These are phyloP conservation scores for Eucalyptus regnans DNA, from an alignment of 345 rosid genomes.

Conservation along the genomic window DNA sequence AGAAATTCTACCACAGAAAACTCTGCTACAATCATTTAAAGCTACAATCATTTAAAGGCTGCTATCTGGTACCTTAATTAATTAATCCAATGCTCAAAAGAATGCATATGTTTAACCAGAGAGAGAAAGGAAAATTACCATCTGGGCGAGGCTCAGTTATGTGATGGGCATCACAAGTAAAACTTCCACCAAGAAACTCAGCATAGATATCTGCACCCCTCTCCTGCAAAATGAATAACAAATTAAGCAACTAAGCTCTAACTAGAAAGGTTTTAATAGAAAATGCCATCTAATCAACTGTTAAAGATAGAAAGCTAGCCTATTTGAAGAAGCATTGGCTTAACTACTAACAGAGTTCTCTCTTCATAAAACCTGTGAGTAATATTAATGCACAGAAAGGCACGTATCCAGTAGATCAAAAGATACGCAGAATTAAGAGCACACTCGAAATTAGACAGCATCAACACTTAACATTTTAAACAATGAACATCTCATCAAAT, in stretches of 20 bases:
- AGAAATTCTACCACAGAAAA: background rate
- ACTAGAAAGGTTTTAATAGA: background rate
- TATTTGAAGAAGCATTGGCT: background rate
- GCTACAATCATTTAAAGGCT: background rate
- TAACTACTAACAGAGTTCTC: background rate
- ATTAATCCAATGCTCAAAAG: background rate
- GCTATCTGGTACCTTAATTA: background rate
- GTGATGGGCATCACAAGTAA: conserved; percentile 94
- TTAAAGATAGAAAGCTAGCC: background rate
- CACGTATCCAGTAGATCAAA: background rate
- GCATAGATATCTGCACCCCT: conserved; percentile 91
- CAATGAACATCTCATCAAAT: background rate
- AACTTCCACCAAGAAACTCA: conserved; percentile 93
- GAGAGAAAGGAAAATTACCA: conserved; percentile 10
- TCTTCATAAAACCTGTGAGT: background rate
- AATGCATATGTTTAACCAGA: background rate
- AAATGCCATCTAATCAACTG: background rate
- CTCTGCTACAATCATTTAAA: background rate
- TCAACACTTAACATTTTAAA: background rate
- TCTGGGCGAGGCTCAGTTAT: conserved; percentile 94
- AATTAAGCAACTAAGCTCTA: background rate
- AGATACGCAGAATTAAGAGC: background rate
- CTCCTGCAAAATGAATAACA: conserved; percentile 27
- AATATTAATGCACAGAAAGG: background rate
- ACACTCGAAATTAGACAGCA: background rate